Evolutionary conservation across 139 green algal species (phyloP).

Genomic region (Micromonas commoda): DNA sequence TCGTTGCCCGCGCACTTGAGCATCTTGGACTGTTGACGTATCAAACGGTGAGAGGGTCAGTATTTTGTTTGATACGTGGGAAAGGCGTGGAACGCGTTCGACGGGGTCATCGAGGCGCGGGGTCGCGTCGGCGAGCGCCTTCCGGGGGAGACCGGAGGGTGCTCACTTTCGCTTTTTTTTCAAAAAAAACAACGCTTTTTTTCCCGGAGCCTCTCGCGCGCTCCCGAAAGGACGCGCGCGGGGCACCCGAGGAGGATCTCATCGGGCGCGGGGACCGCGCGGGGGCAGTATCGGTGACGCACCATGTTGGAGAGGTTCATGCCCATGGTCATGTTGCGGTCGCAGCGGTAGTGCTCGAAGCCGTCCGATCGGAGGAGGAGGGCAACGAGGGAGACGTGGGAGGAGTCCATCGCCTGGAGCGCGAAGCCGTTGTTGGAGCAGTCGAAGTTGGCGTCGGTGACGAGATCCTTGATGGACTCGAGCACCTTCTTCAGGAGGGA

Average conservation of each 20-base stretch:
- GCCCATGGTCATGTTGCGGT: conserved; percentile 68
- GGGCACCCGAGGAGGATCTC: too few species aligned
- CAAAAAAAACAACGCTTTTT: too few species aligned
- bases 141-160: too few species aligned
- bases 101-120: neutral
- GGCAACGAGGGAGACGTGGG: conserved; percentile 87
- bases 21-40: conserved; percentile 66
- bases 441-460: conserved; percentile 97
- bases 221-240: too few species aligned
- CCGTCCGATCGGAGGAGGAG: conserved; percentile 76
- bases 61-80: neutral
- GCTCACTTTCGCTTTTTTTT: too few species aligned
- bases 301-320: conserved; percentile 89
- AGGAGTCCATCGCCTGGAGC: conserved; percentile 96
- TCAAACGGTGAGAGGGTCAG: neutral
- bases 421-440: conserved; percentile 73
- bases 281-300: neutral
- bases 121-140: neutral
- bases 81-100: neutral
- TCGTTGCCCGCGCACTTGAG: conserved; percentile 94
- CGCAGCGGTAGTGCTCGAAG: conserved; percentile 97
- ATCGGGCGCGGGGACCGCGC: too few species aligned
- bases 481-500: conserved; percentile 68
- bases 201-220: too few species aligned
- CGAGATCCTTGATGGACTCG: conserved; percentile 94